Evolutionary conservation across 257 asterid species (phyloP).

Genomic region (Orobanche coerulescens): DNA sequence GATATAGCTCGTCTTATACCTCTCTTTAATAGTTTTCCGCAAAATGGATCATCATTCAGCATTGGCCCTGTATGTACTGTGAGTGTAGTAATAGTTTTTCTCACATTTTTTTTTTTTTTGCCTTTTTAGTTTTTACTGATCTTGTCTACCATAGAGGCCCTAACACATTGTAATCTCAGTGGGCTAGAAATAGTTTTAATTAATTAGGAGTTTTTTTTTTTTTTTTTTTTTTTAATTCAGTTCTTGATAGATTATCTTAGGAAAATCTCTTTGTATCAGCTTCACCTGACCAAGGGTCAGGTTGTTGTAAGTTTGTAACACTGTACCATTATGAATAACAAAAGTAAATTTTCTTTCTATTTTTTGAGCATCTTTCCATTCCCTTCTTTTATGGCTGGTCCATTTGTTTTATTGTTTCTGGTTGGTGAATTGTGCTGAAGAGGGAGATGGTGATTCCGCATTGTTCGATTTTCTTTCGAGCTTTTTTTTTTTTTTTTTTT

Average conservation of each 20-base stretch:
- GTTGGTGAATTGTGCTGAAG: no score
- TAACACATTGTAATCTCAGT: background rate
- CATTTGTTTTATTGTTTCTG: no score
- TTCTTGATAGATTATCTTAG: background rate
- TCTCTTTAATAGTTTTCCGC: conserved; percentile 18
- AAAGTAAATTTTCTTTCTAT: background rate
- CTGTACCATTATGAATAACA: conserved; percentile 8
- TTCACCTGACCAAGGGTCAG: background rate
- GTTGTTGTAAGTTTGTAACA: background rate
- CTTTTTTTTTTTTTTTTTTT: no score
- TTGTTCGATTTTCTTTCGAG: no score
- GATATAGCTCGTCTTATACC: conserved; percentile 21
- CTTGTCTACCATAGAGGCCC: background rate
- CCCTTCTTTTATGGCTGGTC: no score
- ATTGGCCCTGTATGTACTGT: conserved; percentile 37
- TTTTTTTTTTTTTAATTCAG: no score
- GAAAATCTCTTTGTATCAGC: conserved; percentile 12
- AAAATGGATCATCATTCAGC: conserved; percentile 12
- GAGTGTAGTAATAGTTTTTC: conserved; percentile 1
- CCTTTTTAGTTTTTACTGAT: background rate
- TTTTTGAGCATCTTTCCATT: background rate
- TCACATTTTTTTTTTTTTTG: background rate
- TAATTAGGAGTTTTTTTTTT: background rate
- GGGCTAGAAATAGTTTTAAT: background rate
- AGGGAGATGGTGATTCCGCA: no score